Conservation (phyloP, 163 green algal genomes). For the Prototheca cutis region DNA sequence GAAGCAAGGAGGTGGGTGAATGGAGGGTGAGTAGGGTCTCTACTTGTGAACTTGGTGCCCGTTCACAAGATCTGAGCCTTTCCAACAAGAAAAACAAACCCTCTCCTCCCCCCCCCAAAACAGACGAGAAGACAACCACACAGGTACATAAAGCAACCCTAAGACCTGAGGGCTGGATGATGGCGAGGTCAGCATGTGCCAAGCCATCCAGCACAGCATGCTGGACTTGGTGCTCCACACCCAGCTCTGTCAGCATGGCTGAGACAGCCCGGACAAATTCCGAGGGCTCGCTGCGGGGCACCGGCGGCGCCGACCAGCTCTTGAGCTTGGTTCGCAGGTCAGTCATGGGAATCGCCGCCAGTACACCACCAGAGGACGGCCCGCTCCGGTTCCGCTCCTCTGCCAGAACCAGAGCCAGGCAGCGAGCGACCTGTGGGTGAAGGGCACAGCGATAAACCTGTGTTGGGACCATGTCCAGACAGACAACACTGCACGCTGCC, state of each 20-base stretch:
- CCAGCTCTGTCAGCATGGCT: conserved; percentile 22
- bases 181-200: conserved; percentile 37
- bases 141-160: neutral
- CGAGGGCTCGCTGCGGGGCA: conserved; percentile 16
- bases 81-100: no score
- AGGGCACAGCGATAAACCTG: no score
- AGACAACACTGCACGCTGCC: no score
- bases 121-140: conserved; percentile 1
- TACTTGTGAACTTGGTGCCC: no score
- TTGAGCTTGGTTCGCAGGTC: neutral
- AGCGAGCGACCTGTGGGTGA: conserved; percentile 17
- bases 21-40: no score
- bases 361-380: neutral
- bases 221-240: conserved; percentile 34
- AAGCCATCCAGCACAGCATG: conserved; percentile 25
- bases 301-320: neutral
- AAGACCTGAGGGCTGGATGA: conserved; percentile 4
- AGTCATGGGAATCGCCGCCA: neutral
- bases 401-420: conserved; percentile 22
- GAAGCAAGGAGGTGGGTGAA: no score
- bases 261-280: conserved; percentile 35
- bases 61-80: no score
- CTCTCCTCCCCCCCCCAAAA: no score
- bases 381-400: neutral
- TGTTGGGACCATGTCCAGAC: no score